phyloP scores from a whole-genome alignment of 805 yeast genomes.

The Lipomyces yamadae region DNA sequence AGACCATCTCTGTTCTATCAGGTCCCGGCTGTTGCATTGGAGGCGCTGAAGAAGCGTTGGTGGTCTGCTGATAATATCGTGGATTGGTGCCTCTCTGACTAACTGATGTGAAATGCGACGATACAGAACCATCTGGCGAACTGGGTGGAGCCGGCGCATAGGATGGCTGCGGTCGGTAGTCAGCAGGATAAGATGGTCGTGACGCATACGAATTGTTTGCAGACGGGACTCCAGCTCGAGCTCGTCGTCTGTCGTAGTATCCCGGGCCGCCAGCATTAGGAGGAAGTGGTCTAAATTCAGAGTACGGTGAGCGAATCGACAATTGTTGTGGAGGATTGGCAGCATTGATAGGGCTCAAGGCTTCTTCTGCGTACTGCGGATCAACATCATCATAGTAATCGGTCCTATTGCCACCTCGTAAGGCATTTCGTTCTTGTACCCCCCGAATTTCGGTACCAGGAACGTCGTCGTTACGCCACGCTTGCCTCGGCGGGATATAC shows the following conservation, averaged over 20 bases:
- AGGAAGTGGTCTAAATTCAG: conserved; percentile 22
- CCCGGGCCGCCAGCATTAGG: not conserved
- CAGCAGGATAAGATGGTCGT: conserved; percentile 19
- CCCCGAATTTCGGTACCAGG: conserved; percentile 1
- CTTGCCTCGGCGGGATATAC: conserved; percentile 27
- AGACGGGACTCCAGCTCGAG: conserved; percentile 17
- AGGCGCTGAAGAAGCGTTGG: conserved; percentile 5
- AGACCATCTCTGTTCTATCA: conserved; percentile 48
- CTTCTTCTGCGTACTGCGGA: conserved; percentile 32
- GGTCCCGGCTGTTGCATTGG: conserved; percentile 6
- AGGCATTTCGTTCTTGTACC: not conserved
- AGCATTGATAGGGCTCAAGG: not conserved
- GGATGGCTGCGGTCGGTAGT: conserved; percentile 12
- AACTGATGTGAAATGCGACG: conserved; percentile 43
- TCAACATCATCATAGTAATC: conserved; percentile 35
- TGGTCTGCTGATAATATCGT: conserved; percentile 33
- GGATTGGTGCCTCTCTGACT: conserved; percentile 44
- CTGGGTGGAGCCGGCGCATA: conserved; percentile 38
- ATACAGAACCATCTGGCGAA: conserved; percentile 45
- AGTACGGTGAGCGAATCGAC: conserved; percentile 18
- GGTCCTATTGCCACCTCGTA: conserved; percentile 2
- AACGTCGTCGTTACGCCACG: conserved; percentile 13
- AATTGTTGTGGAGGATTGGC: conserved; percentile 12
- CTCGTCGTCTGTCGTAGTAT: conserved; percentile 12
- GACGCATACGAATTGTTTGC: conserved; percentile 13